These are phyloP conservation scores for Nidula niveotomentosa DNA, from an alignment of 1,284 basidiomycete species.

Conservation along the genomic window DNA sequence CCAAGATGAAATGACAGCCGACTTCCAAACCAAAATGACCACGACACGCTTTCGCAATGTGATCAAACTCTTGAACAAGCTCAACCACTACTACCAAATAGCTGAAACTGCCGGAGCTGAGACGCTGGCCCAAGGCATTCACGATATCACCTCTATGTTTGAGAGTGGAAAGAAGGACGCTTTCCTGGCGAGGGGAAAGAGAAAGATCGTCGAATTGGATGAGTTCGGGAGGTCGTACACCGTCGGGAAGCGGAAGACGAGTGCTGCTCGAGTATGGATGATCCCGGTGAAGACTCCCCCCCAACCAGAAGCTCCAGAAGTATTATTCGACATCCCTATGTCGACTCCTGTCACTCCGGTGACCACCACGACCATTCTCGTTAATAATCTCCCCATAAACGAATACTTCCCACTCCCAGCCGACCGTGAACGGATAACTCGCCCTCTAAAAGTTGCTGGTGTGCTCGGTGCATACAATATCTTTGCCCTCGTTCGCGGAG, in stretches of 20 bases:
- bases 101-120: constrained; percentile 62
- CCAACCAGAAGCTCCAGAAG: constrained; percentile 13
- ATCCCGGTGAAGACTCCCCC: constrained; percentile 58
- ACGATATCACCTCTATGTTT: constrained; percentile 60
- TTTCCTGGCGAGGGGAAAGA: constrained; percentile 50
- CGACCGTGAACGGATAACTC: constrained; percentile 81
- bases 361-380: constrained; percentile 54
- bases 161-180: constrained; percentile 63
- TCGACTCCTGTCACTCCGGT: constrained; percentile 16
- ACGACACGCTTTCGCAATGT: constrained; percentile 76
- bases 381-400: constrained; percentile 83
- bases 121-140: constrained; percentile 57
- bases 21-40: constrained; percentile 64
- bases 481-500: constrained; percentile 86
- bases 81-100: constrained; percentile 73
- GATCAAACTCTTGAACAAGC: constrained; percentile 64
- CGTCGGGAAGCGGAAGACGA: constrained; percentile 84
- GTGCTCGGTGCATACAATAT: constrained; percentile 92
- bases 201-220: constrained; percentile 65
- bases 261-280: constrained; percentile 91
- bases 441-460: constrained; percentile 84
- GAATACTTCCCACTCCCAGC: constrained; percentile 78
- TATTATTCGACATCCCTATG: constrained; percentile 17
- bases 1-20: constrained; percentile 54
- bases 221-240: constrained; percentile 80